These are phyloP conservation scores for Aspergillus novofumigatus DNA, from an alignment of 2,329 filamentous ascomycete species.

Conservation along the genomic window DNA sequence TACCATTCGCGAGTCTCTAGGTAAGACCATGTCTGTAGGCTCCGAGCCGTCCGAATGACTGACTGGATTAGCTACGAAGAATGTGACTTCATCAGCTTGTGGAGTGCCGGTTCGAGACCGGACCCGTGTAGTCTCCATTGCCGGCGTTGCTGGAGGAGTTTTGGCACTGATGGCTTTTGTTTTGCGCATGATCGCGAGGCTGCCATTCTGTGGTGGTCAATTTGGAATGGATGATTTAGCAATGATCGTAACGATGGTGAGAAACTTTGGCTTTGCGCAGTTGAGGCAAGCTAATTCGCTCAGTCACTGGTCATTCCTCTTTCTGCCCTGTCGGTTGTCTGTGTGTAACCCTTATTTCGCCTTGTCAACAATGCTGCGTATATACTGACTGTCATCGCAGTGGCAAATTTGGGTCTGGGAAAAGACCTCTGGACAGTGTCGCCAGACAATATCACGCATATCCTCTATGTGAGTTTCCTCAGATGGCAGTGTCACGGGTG, in stretches of 20 bases:
- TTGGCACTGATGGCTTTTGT: slow-evolving; percentile 32
- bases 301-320: slow-evolving; percentile 20
- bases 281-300: not conserved
- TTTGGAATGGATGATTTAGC: slow-evolving; percentile 41
- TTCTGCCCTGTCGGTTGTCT: slow-evolving; percentile 21
- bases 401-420: slow-evolving; percentile 40
- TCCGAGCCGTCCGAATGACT: slow-evolving; percentile 1
- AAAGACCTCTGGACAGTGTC: slow-evolving; percentile 45
- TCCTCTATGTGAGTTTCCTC: slow-evolving; percentile 33
- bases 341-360: slow-evolving; percentile 14
- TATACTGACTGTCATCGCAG: slow-evolving; percentile 18
- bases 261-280: not conserved
- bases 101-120: slow-evolving; percentile 35
- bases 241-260: slow-evolving; percentile 31
- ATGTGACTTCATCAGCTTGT: slow-evolving; percentile 39
- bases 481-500: slow-evolving; percentile 21
- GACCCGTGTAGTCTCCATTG: slow-evolving; percentile 25
- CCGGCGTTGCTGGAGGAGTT: slow-evolving; percentile 32
- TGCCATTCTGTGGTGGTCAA: slow-evolving; percentile 29
- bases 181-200: slow-evolving; percentile 36
- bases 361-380: not conserved
- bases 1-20: slow-evolving; percentile 35
- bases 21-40: slow-evolving; percentile 16
- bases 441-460: slow-evolving; percentile 40
- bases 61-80: slow-evolving; percentile 36